These are phyloP conservation scores for Silene conica DNA, from an alignment of 148 eudicot genomes.

Conservation along the genomic window DNA sequence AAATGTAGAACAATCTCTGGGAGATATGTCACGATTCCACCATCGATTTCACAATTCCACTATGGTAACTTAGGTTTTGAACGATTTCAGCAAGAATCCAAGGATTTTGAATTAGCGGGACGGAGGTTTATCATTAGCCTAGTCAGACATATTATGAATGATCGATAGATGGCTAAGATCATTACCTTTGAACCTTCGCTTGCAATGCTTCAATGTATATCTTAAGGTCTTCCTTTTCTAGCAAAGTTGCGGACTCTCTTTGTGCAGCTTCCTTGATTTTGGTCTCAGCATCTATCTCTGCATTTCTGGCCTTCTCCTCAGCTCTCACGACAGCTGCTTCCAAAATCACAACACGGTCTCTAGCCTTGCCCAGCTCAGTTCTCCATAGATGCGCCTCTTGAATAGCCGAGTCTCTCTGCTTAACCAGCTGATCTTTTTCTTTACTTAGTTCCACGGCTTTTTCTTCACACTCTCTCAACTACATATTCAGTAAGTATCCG, in stretches of 20 bases:
- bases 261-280: constrained; percentile 70
- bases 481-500: constrained; percentile 21
- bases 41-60: no score
- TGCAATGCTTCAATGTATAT: constrained; percentile 65
- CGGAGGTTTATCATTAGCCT: background rate
- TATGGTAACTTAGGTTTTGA: no score
- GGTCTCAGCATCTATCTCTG: constrained; percentile 68
- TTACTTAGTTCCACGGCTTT: constrained; percentile 40
- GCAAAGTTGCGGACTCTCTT: constrained; percentile 57
- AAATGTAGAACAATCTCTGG: no score
- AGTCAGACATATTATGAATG: background rate
- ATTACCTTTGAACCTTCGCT: constrained; percentile 76
- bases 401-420: constrained; percentile 66
- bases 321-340: constrained; percentile 94
- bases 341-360: constrained; percentile 79
- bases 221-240: constrained; percentile 80
- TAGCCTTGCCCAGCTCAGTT: constrained; percentile 90
- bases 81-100: background rate
- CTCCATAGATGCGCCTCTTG: constrained; percentile 98
- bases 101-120: background rate
- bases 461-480: constrained; percentile 70
- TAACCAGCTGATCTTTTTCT: constrained; percentile 56
- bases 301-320: constrained; percentile 75
- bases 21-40: no score
- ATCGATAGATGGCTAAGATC: constrained; percentile 15